Conservation (phyloP, 345 rosid genomes). For the Abelmoschus esculentus region DNA sequence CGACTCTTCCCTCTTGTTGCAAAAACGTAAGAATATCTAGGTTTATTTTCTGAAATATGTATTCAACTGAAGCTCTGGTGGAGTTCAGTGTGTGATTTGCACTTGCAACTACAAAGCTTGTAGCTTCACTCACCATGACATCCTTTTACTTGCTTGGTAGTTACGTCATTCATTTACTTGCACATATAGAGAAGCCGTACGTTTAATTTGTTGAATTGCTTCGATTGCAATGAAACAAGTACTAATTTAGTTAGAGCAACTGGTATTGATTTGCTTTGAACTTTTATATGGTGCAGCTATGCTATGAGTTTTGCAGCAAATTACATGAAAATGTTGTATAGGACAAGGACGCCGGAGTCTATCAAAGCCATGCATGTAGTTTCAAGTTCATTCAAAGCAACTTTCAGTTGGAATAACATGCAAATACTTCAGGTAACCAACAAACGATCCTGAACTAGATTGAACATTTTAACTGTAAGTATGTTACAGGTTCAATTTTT, state of each 20-base stretch:
- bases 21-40: constrained; percentile 51
- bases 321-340: constrained; percentile 66
- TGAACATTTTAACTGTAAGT: background rate
- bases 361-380: constrained; percentile 71
- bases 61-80: too few relatives aligned
- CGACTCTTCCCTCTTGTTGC: constrained; percentile 90
- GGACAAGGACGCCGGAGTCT: constrained; percentile 70
- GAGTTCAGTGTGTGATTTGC: too few relatives aligned
- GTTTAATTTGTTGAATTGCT: too few relatives aligned
- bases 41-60: background rate
- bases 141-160: too few relatives aligned
- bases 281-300: constrained; percentile 35
- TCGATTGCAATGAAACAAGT: background rate
- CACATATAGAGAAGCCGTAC: too few relatives aligned
- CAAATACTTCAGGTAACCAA: constrained; percentile 74
- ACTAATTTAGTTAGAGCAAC: background rate
- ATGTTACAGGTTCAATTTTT: background rate
- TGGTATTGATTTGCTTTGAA: background rate
- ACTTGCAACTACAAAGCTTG: too few relatives aligned
- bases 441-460: background rate
- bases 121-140: background rate
- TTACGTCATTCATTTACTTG: too few relatives aligned
- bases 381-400: constrained; percentile 82
- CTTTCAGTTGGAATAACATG: constrained; percentile 84
- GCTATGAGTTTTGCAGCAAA: constrained; percentile 76